Base-by-base conservation (phyloP, 2,329 filamentous ascomycete species). In the Tolypocladium cylindrosporum region DNA sequence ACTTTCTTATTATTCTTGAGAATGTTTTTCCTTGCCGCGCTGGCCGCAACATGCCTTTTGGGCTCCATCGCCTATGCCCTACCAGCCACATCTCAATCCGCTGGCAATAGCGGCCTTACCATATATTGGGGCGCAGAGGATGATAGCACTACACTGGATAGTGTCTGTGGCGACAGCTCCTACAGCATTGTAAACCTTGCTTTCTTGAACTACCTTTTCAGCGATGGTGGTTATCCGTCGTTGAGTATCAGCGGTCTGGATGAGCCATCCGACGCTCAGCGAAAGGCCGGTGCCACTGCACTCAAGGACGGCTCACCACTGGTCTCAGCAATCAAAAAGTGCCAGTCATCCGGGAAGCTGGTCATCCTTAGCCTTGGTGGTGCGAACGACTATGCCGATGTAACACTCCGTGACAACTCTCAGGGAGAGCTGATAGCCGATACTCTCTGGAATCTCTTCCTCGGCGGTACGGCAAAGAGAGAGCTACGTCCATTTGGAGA, bases 371-470 rank as follows among this genome's bases (percentile, higher is more conserved):
- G 42, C 21, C 42, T 45, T 13, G 42, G 42, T 4, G 42, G 42
- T 7, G 42, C 42, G 10, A 45, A 27, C 21, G 42, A 45, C 42
- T 45, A 45, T 11, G 21, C 42, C 4, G 42, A 45, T 27, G 42
- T 45, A 45, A 45, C 42, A 14, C 21, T 48, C 9, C 27, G 13
- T 4, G 24, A 74, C 42, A 59, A 63, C 3, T 61, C 71, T 0
- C 77, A 75, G 1, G 86, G 86, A 4, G 68, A 74, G 27, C 67
- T 74, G 5, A 79, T 80, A 9, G 87, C 87, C 0, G 71, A 85
- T 56, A 76, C 80, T 16, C 71, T 90, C 58, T 91, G 88, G 87
- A 75, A 80, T 56, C 84, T 84, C 57, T 90, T 89, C 68, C 86
- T 87, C 3, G 66, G 68, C 11, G 66, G 69, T 50, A 64, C 71